Conservation (phyloP, 352 stramenopile species). For the Globisporangium heterothallicum region DNA sequence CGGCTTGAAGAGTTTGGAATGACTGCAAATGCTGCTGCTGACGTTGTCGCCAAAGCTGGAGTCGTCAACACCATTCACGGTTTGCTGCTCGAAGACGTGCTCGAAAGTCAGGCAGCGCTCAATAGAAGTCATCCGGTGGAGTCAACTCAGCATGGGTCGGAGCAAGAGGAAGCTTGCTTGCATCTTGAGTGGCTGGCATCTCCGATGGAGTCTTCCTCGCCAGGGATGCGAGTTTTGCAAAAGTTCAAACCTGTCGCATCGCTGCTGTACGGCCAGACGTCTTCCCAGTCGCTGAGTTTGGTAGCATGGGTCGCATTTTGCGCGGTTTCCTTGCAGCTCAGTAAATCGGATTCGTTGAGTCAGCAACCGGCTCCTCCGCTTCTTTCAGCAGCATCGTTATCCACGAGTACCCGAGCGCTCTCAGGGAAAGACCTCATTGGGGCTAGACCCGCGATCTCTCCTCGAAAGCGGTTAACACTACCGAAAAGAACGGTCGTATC, state of each 20-base stretch:
- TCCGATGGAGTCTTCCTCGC: background rate
- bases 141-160: background rate
- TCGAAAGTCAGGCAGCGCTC: background rate
- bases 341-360: constrained; percentile 13
- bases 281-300: constrained; percentile 18
- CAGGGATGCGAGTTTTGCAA: background rate
- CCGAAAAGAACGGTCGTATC: constrained; percentile 33
- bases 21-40: constrained; percentile 1
- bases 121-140: background rate
- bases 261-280: constrained; percentile 20
- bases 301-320: constrained; percentile 34
- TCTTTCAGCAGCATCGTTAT: background rate
- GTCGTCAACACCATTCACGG: constrained; percentile 12
- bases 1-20: constrained; percentile 4
- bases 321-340: constrained; percentile 26
- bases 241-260: constrained; percentile 15
- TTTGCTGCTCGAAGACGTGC: constrained; percentile 5
- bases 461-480: constrained; percentile 40
- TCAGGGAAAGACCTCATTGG: constrained; percentile 17
- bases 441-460: constrained; percentile 25
- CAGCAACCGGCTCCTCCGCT: background rate
- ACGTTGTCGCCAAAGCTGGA: constrained; percentile 15
- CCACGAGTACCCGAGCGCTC: background rate
- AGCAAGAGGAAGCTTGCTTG: background rate
- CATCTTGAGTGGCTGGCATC: background rate